Percentiles rank a stretch among this genome's conserved stretches.
These are phyloP conservation scores for Coniochaeta pulveracea DNA, from an alignment of 2,329 filamentous ascomycete species.

Conservation along the genomic window DNA sequence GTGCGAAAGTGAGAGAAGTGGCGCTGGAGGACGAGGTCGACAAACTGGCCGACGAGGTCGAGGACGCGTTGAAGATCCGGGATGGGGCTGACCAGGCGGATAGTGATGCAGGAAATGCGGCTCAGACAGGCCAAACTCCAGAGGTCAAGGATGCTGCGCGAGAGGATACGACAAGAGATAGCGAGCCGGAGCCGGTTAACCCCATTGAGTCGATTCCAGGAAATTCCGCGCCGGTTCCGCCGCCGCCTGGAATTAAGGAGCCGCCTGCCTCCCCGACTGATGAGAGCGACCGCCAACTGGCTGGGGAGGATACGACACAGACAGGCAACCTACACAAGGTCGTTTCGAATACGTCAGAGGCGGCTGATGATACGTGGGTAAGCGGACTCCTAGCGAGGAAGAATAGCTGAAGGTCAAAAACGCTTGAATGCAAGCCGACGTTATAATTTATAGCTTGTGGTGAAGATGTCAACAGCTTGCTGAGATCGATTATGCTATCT, in stretches of 20 bases:
- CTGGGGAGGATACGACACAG: background rate
- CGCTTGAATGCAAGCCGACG: too few relatives aligned
- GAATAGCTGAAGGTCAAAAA: too few relatives aligned
- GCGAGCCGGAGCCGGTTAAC: slow-evolving; percentile 2
- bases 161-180: background rate
- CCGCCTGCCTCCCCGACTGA: background rate
- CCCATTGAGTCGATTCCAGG: background rate
- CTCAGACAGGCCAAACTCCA: background rate
- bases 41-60: slow-evolving; percentile 19
- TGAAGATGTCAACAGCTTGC: too few relatives aligned
- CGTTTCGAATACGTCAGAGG: background rate
- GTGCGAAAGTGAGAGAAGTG: slow-evolving; percentile 18
- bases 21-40: slow-evolving; percentile 31
- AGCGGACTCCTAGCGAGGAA: too few relatives aligned
- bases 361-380: too few relatives aligned
- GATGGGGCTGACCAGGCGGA: slow-evolving; percentile 8
- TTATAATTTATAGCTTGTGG: too few relatives aligned
- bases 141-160: background rate
- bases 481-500: too few relatives aligned
- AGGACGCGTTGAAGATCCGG: slow-evolving; percentile 15
- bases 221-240: background rate
- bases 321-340: background rate
- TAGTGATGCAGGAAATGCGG: slow-evolving; percentile 4
- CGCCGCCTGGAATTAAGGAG: background rate
- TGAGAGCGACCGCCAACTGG: background rate